Evolutionary conservation across 306 rosid species (phyloP).

Genomic region (Rosa rugosa): DNA sequence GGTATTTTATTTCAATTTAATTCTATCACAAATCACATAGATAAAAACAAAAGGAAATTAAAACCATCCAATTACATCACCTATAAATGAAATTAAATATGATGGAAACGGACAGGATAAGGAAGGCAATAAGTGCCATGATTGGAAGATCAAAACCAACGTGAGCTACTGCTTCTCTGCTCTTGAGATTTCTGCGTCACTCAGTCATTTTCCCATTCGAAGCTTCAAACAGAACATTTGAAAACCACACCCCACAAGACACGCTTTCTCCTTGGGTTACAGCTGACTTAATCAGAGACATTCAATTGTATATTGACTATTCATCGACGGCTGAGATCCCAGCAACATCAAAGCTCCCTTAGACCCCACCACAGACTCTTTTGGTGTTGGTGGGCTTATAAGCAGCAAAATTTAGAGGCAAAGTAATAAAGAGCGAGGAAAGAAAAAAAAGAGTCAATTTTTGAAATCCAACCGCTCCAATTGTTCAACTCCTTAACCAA

Average conservation of each 20-base stretch:
- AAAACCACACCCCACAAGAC: conserved; percentile 22
- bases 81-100: not conserved
- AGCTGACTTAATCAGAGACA: conserved; percentile 37
- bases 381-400: not conserved
- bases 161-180: not conserved
- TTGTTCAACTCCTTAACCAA: conserved; percentile 48
- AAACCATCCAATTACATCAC: not conserved
- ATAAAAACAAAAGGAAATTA: not conserved
- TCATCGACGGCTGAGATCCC: conserved; percentile 5
- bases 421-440: conserved; percentile 15
- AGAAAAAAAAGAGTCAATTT: conserved; percentile 3
- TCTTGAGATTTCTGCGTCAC: not conserved
- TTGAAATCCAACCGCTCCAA: conserved; percentile 62
- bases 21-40: not conserved
- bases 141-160: conserved; percentile 18
- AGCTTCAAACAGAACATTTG: not conserved
- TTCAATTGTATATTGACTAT: not conserved
- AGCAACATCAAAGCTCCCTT: not conserved
- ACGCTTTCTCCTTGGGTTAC: conserved; percentile 34
- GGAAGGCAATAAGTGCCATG: conserved; percentile 8
- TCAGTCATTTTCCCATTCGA: not conserved
- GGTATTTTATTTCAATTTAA: too few relatives aligned
- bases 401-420: conserved; percentile 1
- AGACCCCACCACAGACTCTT: conserved; percentile 20
- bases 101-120: conserved; percentile 2